Evolutionary conservation across 2,329 filamentous ascomycete genomes (phyloP).

Genomic region (Scopulariopsis brevicaulis): DNA sequence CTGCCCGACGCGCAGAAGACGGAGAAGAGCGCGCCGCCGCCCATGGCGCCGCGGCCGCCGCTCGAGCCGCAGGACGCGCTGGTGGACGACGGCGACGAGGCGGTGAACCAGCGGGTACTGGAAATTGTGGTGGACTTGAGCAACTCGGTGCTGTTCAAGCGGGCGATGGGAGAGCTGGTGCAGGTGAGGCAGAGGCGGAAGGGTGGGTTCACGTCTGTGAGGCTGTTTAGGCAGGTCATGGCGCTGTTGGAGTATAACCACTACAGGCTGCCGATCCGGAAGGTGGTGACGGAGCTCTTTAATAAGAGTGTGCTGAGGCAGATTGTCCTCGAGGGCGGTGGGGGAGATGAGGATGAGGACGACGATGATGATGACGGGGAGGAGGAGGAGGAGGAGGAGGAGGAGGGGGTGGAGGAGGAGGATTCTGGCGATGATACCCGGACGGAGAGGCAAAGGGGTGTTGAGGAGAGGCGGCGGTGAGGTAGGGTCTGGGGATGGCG

Average conservation of each 20-base stretch:
- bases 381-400: constrained; percentile 18
- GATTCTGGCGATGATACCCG: constrained; percentile 39
- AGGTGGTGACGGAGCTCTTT: constrained; percentile 89
- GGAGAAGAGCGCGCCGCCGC: constrained; percentile 29
- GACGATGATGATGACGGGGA: constrained; percentile 51
- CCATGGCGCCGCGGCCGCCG: constrained; percentile 26
- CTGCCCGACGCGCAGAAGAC: constrained; percentile 43
- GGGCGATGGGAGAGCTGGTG: constrained; percentile 69
- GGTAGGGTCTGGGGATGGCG: background rate
- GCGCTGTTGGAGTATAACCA: constrained; percentile 78
- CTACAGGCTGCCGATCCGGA: constrained; percentile 74
- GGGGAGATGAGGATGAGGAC: constrained; percentile 39
- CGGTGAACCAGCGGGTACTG: constrained; percentile 68
- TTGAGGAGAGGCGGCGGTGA: constrained; percentile 16
- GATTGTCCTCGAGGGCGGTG: constrained; percentile 62
- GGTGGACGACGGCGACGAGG: constrained; percentile 38
- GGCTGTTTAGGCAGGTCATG: constrained; percentile 78
- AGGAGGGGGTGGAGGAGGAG: constrained; percentile 22
- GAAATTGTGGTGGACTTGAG: constrained; percentile 80
- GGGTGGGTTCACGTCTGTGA: constrained; percentile 61
- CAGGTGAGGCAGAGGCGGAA: constrained; percentile 68
- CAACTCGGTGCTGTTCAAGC: constrained; percentile 86
- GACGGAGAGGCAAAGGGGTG: constrained; percentile 46
- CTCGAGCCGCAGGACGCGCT: constrained; percentile 27
- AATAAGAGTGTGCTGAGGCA: constrained; percentile 78